Conservation (phyloP, 208 protist species). For the Leishmania braziliensis region DNA sequence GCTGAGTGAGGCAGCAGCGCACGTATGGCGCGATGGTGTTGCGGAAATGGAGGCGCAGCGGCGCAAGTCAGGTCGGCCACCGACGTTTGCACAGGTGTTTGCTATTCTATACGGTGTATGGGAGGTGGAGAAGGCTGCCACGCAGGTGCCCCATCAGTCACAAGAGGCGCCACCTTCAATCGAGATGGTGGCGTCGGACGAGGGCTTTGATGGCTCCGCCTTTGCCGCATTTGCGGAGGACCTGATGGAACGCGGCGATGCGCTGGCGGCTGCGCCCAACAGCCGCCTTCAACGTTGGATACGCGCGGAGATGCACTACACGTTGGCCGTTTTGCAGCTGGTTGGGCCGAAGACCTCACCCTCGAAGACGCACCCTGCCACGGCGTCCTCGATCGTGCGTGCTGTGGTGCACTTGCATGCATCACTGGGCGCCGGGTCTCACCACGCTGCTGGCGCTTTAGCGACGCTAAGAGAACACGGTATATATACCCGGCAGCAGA, state of each 20-base stretch:
- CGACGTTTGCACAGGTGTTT: conserved; percentile 38
- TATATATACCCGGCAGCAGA: conserved; percentile 49
- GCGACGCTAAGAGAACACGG: conserved; percentile 73
- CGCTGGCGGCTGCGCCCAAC: conserved; percentile 1
- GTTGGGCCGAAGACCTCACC: background rate
- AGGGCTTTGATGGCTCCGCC: conserved; percentile 2
- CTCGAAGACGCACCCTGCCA: background rate
- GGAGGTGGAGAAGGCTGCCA: background rate
- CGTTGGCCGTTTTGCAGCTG: conserved; percentile 22
- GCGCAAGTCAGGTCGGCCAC: conserved; percentile 18
- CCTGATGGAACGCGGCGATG: conserved; percentile 21
- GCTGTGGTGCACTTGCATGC: conserved; percentile 41
- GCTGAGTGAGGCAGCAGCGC: background rate
- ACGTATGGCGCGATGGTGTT: conserved; percentile 17
- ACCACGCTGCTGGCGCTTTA: conserved; percentile 50
- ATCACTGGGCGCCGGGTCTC: conserved; percentile 52
- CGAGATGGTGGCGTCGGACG: background rate
- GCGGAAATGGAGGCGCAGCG: conserved; percentile 30
- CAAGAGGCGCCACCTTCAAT: background rate
- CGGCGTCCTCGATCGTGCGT: conserved; percentile 1
- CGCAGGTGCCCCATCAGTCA: background rate
- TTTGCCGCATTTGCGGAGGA: conserved; percentile 24
- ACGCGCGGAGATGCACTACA: conserved; percentile 36
- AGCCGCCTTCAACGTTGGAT: conserved; percentile 15
- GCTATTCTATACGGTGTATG: conserved; percentile 36